phyloP scores from a whole-genome alignment of 192 early-diverging fungal species.

The Backusella tarrabulga region DNA sequence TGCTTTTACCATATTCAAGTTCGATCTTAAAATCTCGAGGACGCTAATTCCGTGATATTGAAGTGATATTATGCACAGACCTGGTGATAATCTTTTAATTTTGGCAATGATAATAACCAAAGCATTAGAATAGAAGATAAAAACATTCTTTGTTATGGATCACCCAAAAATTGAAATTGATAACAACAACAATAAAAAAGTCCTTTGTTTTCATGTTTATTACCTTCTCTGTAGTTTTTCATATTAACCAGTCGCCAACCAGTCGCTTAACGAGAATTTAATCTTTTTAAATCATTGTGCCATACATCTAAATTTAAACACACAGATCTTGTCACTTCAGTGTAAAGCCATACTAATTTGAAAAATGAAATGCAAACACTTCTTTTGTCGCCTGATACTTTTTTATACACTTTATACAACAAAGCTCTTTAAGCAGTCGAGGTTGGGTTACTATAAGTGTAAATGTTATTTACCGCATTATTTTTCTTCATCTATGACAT shows the following conservation, averaged over 20 bases:
- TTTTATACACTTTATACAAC: background rate
- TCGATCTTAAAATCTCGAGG: background rate
- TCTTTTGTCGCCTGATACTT: background rate
- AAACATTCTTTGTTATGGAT: background rate
- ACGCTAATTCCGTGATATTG: background rate
- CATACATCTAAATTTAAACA: too few species aligned
- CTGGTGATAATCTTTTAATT: background rate
- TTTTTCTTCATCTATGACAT: background rate
- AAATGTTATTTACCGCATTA: background rate
- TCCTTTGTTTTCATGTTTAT: too few species aligned
- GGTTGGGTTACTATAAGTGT: background rate
- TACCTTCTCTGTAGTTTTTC: background rate
- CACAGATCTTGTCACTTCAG: background rate
- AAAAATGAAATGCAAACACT: background rate
- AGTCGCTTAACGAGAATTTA: too few species aligned
- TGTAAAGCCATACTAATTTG: background rate
- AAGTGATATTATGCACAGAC: background rate
- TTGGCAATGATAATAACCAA: background rate
- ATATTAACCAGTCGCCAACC: background rate
- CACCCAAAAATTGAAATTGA: background rate
- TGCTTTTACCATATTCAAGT: background rate
- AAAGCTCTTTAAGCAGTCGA: background rate
- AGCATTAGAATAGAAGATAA: background rate
- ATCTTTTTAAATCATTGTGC: too few species aligned
- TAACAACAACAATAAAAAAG: background rate